These are phyloP conservation scores for Herpetomonas samuelpessoai DNA, from an alignment of 208 protist genomes.

Conservation along the genomic window DNA sequence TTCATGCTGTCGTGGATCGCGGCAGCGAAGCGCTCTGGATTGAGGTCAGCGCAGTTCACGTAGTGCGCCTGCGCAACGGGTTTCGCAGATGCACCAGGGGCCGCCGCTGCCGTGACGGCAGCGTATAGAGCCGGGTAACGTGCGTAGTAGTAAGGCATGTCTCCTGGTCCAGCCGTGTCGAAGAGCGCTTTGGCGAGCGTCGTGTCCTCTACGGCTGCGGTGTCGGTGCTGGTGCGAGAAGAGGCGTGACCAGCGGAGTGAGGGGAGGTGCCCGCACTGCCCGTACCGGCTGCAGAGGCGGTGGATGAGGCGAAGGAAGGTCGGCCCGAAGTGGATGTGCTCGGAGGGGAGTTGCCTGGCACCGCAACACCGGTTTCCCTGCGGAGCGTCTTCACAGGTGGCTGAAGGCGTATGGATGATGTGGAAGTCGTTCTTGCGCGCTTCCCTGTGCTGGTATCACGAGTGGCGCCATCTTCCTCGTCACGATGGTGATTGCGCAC, in stretches of 20 bases:
- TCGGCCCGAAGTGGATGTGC: neutral
- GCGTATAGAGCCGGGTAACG: slow-evolving; percentile 32
- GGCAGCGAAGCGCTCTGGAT: slow-evolving; percentile 34
- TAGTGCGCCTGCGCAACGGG: slow-evolving; percentile 63
- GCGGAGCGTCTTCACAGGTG: too few species aligned
- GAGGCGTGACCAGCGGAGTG: neutral
- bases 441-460: neutral
- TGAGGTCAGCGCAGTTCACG: slow-evolving; percentile 80
- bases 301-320: neutral
- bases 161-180: slow-evolving; percentile 1
- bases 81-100: neutral
- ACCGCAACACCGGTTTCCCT: too few species aligned
- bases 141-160: slow-evolving; percentile 6
- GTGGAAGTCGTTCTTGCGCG: neutral
- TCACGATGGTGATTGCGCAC: slow-evolving; percentile 13
- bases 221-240: slow-evolving; percentile 5
- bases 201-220: neutral
- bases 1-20: slow-evolving; percentile 41
- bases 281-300: neutral
- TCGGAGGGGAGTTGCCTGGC: neutral
- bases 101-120: neutral
- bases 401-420: too few species aligned
- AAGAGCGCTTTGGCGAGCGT: neutral
- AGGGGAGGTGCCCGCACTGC: neutral
- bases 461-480: slow-evolving; percentile 14